Evolutionary conservation across 2,329 filamentous ascomycete species (phyloP).

Genomic region (Colletotrichum destructivum): DNA sequence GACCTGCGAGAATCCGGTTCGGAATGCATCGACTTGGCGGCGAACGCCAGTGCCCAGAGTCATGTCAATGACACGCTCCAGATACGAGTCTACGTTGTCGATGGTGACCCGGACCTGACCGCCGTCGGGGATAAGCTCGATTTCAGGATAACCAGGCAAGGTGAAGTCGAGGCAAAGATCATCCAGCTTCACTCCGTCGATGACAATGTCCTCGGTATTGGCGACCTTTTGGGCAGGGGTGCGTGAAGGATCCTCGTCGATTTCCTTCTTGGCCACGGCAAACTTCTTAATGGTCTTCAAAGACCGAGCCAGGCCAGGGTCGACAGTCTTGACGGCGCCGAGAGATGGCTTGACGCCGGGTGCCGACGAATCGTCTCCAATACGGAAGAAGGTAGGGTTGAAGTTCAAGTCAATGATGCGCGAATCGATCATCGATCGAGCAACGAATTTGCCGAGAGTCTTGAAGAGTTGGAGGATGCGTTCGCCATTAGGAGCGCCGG

Average conservation of each 20-base stretch:
- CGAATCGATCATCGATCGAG: constrained; percentile 97
- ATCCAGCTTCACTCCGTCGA: constrained; percentile 85
- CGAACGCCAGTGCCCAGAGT: constrained; percentile 92
- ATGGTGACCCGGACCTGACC: constrained; percentile 84
- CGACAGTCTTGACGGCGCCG: constrained; percentile 90
- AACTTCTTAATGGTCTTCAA: constrained; percentile 91
- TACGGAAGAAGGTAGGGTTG: constrained; percentile 97
- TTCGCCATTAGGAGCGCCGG: constrained; percentile 83
- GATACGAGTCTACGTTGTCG: constrained; percentile 90
- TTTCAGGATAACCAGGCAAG: constrained; percentile 88
- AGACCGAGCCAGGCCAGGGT: constrained; percentile 87
- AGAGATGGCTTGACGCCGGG: constrained; percentile 83
- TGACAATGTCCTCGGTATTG: constrained; percentile 77
- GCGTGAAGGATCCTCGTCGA: constrained; percentile 80
- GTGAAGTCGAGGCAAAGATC: constrained; percentile 96
- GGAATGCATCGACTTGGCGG: constrained; percentile 92
- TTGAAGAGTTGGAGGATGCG: constrained; percentile 91
- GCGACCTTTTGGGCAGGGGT: constrained; percentile 79
- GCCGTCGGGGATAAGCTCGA: constrained; percentile 85
- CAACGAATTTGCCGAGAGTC: constrained; percentile 96
- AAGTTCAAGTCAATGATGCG: constrained; percentile 98
- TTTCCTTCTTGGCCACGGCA: constrained; percentile 83
- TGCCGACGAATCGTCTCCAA: constrained; percentile 78
- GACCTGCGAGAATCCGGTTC: constrained; percentile 91
- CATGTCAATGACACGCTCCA: constrained; percentile 92